Conservation (phyloP, 371 early-diverging fungal species). For the Mucor sp. region DNA sequence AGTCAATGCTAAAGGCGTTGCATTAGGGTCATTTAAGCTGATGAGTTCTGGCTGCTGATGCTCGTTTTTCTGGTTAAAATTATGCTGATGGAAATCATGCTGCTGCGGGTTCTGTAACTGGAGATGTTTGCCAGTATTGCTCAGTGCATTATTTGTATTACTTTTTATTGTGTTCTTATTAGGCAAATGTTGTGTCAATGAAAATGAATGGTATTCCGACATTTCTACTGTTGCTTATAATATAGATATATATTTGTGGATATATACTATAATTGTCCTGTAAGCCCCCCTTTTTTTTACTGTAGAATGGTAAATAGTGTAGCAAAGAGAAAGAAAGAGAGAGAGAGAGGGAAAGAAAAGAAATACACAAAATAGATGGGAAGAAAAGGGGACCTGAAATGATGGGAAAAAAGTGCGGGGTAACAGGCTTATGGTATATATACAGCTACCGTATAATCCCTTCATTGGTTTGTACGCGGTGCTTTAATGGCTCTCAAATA, state of each 20-base stretch:
- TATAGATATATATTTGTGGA: background rate
- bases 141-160: background rate
- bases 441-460: background rate
- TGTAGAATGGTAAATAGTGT: background rate
- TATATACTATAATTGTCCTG: background rate
- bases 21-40: background rate
- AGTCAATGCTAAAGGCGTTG: background rate
- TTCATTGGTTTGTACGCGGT: background rate
- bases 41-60: background rate
- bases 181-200: constrained; percentile 11
- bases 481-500: background rate
- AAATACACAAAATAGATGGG: constrained; percentile 6
- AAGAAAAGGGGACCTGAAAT: constrained; percentile 18
- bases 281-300: background rate
- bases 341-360: background rate
- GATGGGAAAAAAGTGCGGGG: constrained; percentile 28
- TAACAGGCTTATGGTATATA: background rate
- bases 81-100: background rate
- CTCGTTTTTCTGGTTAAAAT: background rate
- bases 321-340: background rate
- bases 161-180: background rate
- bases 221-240: background rate
- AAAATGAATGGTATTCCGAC: constrained; percentile 25
- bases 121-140: background rate
- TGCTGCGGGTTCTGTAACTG: background rate